phyloP scores from a whole-genome alignment of 306 rosid species.

The Morella rubra region DNA sequence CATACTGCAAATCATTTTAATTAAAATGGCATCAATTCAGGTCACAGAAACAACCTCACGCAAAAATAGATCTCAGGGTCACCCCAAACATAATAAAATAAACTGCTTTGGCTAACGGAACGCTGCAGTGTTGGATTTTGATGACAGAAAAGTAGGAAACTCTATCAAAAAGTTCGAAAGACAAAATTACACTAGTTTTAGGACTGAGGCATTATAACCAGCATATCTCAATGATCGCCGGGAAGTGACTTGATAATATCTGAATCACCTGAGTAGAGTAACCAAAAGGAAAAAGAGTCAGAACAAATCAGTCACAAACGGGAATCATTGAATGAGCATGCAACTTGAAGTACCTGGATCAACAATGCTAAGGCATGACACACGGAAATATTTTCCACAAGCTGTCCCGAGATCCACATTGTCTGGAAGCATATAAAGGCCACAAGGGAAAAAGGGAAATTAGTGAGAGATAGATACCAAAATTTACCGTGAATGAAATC shows the following conservation, averaged over 20 bases:
- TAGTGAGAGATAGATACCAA: background rate
- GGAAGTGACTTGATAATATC: constrained; percentile 52
- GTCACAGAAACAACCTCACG: background rate
- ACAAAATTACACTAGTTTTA: background rate
- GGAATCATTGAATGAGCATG: too few species aligned
- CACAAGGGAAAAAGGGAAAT: background rate
- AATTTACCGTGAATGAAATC: background rate
- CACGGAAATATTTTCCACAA: constrained; percentile 77
- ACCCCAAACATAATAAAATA: background rate
- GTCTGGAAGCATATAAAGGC: constrained; percentile 35
- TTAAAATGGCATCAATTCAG: background rate
- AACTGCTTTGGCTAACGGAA: background rate
- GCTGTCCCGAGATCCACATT: constrained; percentile 83
- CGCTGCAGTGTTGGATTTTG: background rate
- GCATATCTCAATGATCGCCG: constrained; percentile 34
- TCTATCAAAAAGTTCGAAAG: background rate
- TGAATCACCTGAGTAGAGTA: constrained; percentile 47
- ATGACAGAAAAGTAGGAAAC: background rate
- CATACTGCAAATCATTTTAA: background rate
- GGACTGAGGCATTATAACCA: background rate
- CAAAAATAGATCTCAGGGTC: background rate
- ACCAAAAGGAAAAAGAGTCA: background rate
- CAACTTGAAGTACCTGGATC: constrained; percentile 58
- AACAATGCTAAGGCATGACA: constrained; percentile 79
- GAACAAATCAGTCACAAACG: background rate